A percentile compares a stretch with the other conserved stretches of the same genome.
phyloP scores from a whole-genome alignment of 2,329 filamentous ascomycete species.

The Sporothrix pseudoabietina region DNA sequence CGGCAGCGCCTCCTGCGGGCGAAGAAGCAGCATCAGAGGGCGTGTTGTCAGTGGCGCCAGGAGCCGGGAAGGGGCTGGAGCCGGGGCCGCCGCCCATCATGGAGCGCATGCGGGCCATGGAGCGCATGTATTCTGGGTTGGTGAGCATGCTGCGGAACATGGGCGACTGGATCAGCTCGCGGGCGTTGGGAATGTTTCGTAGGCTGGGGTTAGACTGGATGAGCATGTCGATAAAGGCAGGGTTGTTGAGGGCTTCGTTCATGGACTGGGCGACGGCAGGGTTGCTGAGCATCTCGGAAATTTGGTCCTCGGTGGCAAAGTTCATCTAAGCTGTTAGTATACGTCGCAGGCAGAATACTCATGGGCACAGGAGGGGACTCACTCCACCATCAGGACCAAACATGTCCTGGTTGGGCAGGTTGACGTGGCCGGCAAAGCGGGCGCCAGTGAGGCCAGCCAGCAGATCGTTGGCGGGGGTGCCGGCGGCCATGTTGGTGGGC shows the following conservation, averaged over 20 bases:
- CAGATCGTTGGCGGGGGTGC: conserved; percentile 77
- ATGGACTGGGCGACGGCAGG: conserved; percentile 83
- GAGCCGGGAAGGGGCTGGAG: conserved; percentile 72
- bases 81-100: conserved; percentile 59
- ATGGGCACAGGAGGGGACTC: conserved; percentile 48
- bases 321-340: conserved; percentile 70
- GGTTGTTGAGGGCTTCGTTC: conserved; percentile 94
- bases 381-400: conserved; percentile 95
- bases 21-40: conserved; percentile 51
- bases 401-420: conserved; percentile 80
- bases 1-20: conserved; percentile 34
- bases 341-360: neutral
- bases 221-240: conserved; percentile 92
- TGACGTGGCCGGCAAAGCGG: conserved; percentile 87
- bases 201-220: conserved; percentile 88
- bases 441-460: conserved; percentile 89
- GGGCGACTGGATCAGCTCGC: conserved; percentile 84
- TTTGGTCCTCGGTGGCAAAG: conserved; percentile 77
- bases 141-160: conserved; percentile 91
- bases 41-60: conserved; percentile 87
- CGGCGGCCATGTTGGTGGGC: conserved; percentile 77
- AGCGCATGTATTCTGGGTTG: conserved; percentile 79
- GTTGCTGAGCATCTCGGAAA: conserved; percentile 84
- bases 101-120: conserved; percentile 80
- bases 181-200: conserved; percentile 70